Evolutionary conservation across 2,329 filamentous ascomycete species (phyloP), one percentile per base, ranked within the genome.

Genomic region (Paraphoma sp.): DNA sequence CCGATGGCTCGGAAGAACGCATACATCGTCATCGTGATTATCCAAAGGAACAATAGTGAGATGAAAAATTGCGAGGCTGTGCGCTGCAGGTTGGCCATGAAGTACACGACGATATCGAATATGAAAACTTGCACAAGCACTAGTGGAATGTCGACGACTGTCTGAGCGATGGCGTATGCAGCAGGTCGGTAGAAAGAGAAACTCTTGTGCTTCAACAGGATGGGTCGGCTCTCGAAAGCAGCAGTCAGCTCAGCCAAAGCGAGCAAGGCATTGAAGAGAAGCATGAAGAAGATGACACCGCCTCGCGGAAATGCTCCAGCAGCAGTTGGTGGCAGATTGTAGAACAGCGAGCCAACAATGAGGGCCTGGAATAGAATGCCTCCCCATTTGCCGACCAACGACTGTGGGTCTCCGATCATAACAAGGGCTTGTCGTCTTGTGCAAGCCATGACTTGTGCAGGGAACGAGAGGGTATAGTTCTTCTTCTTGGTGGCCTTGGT

Each of bases 181-280:
- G 84, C 79, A 1, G 86, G 86, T 4, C 84, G 84, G 60, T 90
- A 89, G 71, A 90, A 90, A 0, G 86, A 87, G 61, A 89, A 90
- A 23, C 83, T 86, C 68, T 89, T 89, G 73, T 91, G 88, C 71
- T 90, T 90, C 51, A 89, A 76, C 40, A 91, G 74, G 53, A 91
- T 89, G 0, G 87, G 87, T 44, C 87, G 84, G 18, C 82, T 83
- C 46, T 82, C 76, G 61, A 90, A 91, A 0, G 86, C 82, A 1
- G 86, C 75, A 0, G 87, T 86, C 41, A 87, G 79, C 65, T 89
- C 86, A 5, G 84, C 83, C 45, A 89, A 70, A 4, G 87, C 85
- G 31, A 88, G 78, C 8, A 89, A 76, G 10, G 86, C 81, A 62
- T 89, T 88, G 77, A 88, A 88, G 1, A 89, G 76, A 1, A 89